phyloP scores from a whole-genome alignment of 768 basidiomycete genomes.

The Tricholoma matsutake region DNA sequence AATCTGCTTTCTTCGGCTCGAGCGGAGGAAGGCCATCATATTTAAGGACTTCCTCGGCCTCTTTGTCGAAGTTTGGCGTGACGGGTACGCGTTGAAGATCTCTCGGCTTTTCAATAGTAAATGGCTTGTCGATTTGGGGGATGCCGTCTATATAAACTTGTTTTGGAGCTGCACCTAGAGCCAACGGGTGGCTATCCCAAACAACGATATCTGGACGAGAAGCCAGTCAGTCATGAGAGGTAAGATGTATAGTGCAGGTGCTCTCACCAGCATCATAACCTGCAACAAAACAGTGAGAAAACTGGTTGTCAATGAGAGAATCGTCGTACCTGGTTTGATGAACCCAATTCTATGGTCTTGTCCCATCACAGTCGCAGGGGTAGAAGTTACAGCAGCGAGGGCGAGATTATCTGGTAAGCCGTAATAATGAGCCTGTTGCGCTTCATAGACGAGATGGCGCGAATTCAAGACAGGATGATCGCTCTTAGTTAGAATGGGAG shows the following conservation, averaged over 20 bases:
- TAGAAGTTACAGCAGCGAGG: constrained; percentile 70
- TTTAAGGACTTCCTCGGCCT: constrained; percentile 54
- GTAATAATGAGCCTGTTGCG: constrained; percentile 80
- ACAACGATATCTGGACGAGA: constrained; percentile 62
- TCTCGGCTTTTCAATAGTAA: constrained; percentile 47
- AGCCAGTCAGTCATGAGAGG: not conserved
- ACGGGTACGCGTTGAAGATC: constrained; percentile 44
- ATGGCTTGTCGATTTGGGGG: constrained; percentile 55
- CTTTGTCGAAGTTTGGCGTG: constrained; percentile 69
- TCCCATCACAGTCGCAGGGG: constrained; percentile 70
- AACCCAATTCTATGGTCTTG: constrained; percentile 79
- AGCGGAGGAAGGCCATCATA: constrained; percentile 80
- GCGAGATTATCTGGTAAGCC: constrained; percentile 69
- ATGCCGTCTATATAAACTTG: constrained; percentile 93
- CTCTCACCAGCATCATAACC: constrained; percentile 73
- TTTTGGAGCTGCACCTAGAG: constrained; percentile 76
- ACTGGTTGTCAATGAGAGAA: not conserved
- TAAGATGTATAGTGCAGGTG: not conserved
- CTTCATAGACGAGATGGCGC: constrained; percentile 77
- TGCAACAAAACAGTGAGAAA: constrained; percentile 16
- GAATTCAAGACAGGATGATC: constrained; percentile 67
- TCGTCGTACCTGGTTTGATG: constrained; percentile 53
- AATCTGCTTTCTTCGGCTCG: constrained; percentile 30
- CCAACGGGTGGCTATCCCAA: constrained; percentile 83
- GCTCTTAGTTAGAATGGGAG: constrained; percentile 43